Evolutionary conservation across 805 yeast genomes (phyloP).

Genomic region (Sugiyamaella lignohabitans): DNA sequence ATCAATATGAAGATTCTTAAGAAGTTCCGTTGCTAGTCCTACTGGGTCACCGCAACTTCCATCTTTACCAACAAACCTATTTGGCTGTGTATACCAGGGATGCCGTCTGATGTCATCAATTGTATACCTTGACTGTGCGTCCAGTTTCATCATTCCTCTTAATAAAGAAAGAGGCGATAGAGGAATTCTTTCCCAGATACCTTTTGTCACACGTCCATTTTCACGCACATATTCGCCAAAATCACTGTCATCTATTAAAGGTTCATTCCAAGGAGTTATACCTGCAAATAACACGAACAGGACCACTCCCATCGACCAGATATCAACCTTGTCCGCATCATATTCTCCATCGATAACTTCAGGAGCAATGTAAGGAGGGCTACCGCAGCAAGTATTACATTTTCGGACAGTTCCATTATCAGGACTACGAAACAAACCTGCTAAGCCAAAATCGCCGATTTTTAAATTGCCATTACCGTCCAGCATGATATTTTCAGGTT

Average conservation of each 20-base stretch:
- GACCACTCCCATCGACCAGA: conserved; percentile 67
- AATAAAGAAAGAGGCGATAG: conserved; percentile 45
- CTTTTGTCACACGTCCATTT: conserved; percentile 39
- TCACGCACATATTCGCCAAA: conserved; percentile 37
- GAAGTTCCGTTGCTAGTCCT: conserved; percentile 43
- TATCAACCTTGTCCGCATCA: conserved; percentile 51
- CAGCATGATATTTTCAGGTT: conserved; percentile 62
- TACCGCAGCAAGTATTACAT: conserved; percentile 48
- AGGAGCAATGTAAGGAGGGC: conserved; percentile 77
- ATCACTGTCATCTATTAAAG: conserved; percentile 45
- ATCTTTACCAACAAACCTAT: conserved; percentile 38
- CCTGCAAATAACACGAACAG: conserved; percentile 58
- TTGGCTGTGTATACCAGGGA: conserved; percentile 48
- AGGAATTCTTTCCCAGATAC: conserved; percentile 53
- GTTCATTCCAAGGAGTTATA: conserved; percentile 68
- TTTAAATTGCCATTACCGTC: conserved; percentile 61
- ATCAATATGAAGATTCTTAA: conserved; percentile 46
- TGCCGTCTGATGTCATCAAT: conserved; percentile 41
- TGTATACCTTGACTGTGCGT: conserved; percentile 40
- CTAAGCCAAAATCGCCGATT: conserved; percentile 73
- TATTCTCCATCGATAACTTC: conserved; percentile 51
- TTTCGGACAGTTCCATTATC: conserved; percentile 36
- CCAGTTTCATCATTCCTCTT: conserved; percentile 46
- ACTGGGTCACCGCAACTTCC: conserved; percentile 52
- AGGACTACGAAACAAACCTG: conserved; percentile 49